Percentiles rank a stretch among this genome's conserved stretches.
Evolutionary conservation across 306 rosid species (phyloP).

Genomic region (Prunus dulcis): DNA sequence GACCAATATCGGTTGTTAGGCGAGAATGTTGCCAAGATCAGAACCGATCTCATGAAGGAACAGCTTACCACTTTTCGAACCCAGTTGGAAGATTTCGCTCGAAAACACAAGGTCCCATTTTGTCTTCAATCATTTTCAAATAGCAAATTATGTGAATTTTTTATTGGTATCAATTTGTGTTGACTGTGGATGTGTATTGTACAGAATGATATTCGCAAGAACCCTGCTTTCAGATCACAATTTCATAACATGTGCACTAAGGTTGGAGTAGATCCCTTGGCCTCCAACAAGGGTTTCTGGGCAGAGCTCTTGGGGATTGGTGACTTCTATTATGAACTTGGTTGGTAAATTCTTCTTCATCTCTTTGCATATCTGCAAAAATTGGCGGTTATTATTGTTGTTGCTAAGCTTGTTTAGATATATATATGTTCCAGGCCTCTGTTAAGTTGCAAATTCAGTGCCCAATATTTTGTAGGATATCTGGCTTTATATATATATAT

Average conservation of each 20-base stretch:
- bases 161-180: neutral
- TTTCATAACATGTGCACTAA: slow-evolving; percentile 97
- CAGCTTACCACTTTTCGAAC: slow-evolving; percentile 87
- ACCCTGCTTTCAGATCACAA: slow-evolving; percentile 95
- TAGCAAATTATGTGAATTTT: neutral
- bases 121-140: neutral
- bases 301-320: slow-evolving; percentile 96
- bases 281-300: slow-evolving; percentile 97
- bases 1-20: slow-evolving; percentile 83
- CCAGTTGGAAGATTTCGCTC: slow-evolving; percentile 94
- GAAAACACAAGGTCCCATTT: slow-evolving; percentile 73
- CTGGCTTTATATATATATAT: neutral
- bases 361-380: slow-evolving; percentile 10
- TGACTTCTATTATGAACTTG: slow-evolving; percentile 94
- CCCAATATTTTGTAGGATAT: neutral
- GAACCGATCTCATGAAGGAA: slow-evolving; percentile 91
- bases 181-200: neutral
- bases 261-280: slow-evolving; percentile 97
- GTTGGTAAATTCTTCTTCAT: slow-evolving; percentile 51
- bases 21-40: slow-evolving; percentile 88
- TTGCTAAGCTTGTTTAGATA: neutral
- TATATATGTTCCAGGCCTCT: neutral
- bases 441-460: slow-evolving; percentile 3
- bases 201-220: slow-evolving; percentile 95
- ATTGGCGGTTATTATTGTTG: neutral